A percentile compares a stretch with the other conserved stretches of the same genome.
Conservation (phyloP, 1,284 basidiomycete genomes). For the Farysia itapuensis region DNA sequence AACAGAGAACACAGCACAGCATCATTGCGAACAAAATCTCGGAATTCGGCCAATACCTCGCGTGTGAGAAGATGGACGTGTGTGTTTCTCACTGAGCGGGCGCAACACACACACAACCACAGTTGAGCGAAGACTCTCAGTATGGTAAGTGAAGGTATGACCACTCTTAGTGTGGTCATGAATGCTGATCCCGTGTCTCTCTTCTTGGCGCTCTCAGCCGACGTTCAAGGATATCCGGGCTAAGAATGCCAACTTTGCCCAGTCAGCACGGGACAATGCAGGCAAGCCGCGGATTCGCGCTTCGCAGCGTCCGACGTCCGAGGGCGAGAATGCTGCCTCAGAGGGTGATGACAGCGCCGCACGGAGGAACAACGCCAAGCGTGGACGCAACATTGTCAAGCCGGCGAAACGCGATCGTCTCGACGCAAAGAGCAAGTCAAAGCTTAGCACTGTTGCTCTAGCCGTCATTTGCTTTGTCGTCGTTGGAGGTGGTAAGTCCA, state of each 20-base stretch:
- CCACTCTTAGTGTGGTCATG: too few relatives aligned
- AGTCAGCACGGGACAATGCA: slow-evolving; percentile 13
- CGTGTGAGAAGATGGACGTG: too few relatives aligned
- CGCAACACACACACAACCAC: too few relatives aligned
- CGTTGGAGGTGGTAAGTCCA: slow-evolving; percentile 34
- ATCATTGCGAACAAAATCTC: too few relatives aligned
- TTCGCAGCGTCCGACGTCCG: background rate
- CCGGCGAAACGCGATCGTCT: slow-evolving; percentile 7
- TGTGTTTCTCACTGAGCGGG: too few relatives aligned
- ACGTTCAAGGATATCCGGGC: slow-evolving; percentile 19
- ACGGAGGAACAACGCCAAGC: background rate
- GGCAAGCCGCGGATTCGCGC: slow-evolving; percentile 25
- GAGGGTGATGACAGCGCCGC: background rate
- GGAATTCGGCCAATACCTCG: too few relatives aligned
- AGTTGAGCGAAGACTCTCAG: too few relatives aligned
- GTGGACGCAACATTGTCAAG: slow-evolving; percentile 5
- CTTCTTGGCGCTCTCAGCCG: slow-evolving; percentile 11
- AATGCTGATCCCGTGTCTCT: too few relatives aligned
- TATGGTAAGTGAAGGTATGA: too few relatives aligned
- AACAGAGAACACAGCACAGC: too few relatives aligned
- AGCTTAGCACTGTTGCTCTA: slow-evolving; percentile 4
- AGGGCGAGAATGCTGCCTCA: too few relatives aligned
- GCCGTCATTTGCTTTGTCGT: slow-evolving; percentile 34
- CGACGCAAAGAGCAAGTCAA: slow-evolving; percentile 4
- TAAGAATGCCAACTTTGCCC: slow-evolving; percentile 22